Evolutionary conservation across 1,139 yeast genomes (phyloP).

Genomic region (Candida sp.): DNA sequence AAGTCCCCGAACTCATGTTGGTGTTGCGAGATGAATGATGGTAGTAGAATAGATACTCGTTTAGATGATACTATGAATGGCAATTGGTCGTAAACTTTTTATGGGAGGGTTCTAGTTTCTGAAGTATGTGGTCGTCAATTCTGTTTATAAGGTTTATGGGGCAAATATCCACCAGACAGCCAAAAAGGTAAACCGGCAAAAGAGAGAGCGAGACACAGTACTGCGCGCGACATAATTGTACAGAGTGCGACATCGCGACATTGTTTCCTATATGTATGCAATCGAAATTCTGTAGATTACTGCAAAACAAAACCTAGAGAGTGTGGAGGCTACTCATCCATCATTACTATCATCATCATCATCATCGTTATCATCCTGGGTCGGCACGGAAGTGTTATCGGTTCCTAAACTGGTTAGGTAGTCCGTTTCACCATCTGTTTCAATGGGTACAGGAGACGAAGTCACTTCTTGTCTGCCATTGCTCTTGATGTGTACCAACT

Average conservation of each 20-base stretch:
- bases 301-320: background rate
- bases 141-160: background rate
- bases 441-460: constrained; percentile 23
- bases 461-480: constrained; percentile 26
- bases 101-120: no score
- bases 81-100: no score
- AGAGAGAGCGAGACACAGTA: background rate
- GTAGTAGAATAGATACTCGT: background rate
- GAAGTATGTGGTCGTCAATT: background rate
- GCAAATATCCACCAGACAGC: background rate
- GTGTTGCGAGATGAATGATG: background rate
- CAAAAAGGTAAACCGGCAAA: background rate
- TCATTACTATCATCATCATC: constrained; percentile 43
- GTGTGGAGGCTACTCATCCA: background rate
- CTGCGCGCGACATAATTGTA: background rate
- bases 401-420: constrained; percentile 29
- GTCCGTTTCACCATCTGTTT: constrained; percentile 11
- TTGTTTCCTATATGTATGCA: background rate
- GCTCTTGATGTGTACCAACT: constrained; percentile 26
- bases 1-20: constrained; percentile 7
- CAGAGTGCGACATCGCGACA: background rate
- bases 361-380: constrained; percentile 74
- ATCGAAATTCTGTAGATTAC: background rate
- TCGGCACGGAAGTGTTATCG: constrained; percentile 60
- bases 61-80: background rate